These are phyloP conservation scores for Endocalyx cinctus DNA, from an alignment of 2,329 filamentous ascomycete genomes.

Conservation along the genomic window DNA sequence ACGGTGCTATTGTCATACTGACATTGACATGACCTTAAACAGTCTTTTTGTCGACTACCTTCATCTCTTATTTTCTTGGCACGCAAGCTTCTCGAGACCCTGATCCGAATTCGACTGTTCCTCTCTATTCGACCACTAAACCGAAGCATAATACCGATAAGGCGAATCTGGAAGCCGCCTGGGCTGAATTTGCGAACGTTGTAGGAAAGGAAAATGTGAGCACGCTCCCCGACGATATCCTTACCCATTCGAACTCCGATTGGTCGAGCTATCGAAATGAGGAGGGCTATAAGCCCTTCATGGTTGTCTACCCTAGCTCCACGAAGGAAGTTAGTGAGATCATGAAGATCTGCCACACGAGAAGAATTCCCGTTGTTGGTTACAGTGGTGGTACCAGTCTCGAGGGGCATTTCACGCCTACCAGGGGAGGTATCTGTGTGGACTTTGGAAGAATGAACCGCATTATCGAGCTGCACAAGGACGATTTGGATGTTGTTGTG, in stretches of 20 bases:
- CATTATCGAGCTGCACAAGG: constrained; percentile 63
- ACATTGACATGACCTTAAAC: no score
- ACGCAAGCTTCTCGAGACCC: constrained; percentile 47
- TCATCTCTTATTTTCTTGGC: constrained; percentile 55
- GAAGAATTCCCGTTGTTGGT: constrained; percentile 68
- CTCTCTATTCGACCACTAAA: constrained; percentile 46
- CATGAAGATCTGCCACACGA: constrained; percentile 69
- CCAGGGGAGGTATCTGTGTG: constrained; percentile 68
- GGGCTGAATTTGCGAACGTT: constrained; percentile 63
- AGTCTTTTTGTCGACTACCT: constrained; percentile 51
- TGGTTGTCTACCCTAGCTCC: constrained; percentile 66
- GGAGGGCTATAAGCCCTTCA: constrained; percentile 51
- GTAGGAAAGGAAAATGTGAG: constrained; percentile 62
- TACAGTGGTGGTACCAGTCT: constrained; percentile 75
- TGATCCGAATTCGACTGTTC: constrained; percentile 54
- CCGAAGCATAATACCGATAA: constrained; percentile 55
- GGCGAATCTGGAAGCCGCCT: constrained; percentile 63
- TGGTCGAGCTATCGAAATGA: constrained; percentile 57
- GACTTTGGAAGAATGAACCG: constrained; percentile 73
- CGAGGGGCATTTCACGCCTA: constrained; percentile 73
- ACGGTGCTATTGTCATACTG: constrained; percentile 4
- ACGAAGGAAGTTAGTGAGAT: constrained; percentile 71
- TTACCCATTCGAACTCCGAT: constrained; percentile 53
- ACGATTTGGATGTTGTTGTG: constrained; percentile 63
- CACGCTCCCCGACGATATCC: constrained; percentile 51